Base-by-base conservation (phyloP, 1,284 basidiomycete genomes). In the Xanthoconium separans region DNA sequence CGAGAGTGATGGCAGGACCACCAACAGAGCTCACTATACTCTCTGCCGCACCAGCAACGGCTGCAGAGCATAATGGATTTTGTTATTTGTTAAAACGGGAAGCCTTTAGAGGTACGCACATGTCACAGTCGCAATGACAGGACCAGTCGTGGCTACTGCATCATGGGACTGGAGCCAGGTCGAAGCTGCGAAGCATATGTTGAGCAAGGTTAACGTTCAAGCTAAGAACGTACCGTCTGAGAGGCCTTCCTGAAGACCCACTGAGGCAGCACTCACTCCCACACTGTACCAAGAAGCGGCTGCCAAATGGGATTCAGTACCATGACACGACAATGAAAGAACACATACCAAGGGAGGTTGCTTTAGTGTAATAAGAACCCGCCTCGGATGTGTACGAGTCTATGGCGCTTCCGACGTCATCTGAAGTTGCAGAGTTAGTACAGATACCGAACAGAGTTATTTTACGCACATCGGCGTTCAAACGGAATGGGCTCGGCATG, bases 1-100 rank as follows among this genome's bases (percentile, higher is more conserved):
- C 74, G 13, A 86, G 70, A 2, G 84, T 86, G 56, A 80, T 68
- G 4, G 74, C 84, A 40, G 76, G 48, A 11, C 82, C 85, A 24
- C 78, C 85, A 34, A 53, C 68, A 15, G 75, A 75, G 8, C 75
- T 77, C n/a, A 81, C 64, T 45, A 62, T 55, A 18, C 39, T 61
- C 46, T 59, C 55, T 4, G 42, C 54, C 15, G 75, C 59, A 2
- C 74, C 77, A 22, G 69, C 71, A 46, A 75, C 61, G 22, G 83
- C 84, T 85, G 59, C 33, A 46, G 16, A 52, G 34, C 10, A 34
- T 22, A 7, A 31, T 13, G 13, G 30, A 36, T 4, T 22, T 0
- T 22, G 6, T 27, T 40, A 6, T 27, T 27, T 27, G 27, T 27
- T 27, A 6, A 7, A 27, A 27, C 27, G 27, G 27, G 39, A 15